Conservation (phyloP, 257 asterid genomes). For the Primulina eburnea region DNA sequence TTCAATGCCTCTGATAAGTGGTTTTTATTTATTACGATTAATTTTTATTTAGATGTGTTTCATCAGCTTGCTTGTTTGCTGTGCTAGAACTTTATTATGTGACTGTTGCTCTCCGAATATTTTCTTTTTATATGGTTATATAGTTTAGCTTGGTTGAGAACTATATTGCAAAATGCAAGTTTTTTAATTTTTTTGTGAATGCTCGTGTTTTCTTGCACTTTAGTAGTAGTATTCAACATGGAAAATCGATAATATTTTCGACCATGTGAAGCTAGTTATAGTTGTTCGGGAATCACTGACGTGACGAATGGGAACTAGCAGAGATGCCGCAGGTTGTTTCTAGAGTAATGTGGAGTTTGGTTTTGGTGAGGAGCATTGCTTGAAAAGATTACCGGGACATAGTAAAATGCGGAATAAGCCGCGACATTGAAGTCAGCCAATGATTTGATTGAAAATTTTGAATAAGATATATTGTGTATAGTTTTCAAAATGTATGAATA, state of each 20-base stretch:
- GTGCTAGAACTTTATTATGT: background rate
- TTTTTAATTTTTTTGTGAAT: no score
- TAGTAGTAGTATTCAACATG: background rate
- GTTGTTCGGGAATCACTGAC: background rate
- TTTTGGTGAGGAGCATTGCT: no score
- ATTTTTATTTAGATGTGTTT: background rate
- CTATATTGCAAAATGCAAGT: background rate
- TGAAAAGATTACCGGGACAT: no score
- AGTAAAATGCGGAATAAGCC: no score
- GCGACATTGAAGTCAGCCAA: no score
- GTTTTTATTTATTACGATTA: background rate
- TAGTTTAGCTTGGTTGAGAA: background rate
- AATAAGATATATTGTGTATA: no score
- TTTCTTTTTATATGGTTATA: no score
- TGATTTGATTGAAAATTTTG: no score
- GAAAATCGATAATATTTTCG: background rate
- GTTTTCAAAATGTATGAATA: no score
- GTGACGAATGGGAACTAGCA: no score
- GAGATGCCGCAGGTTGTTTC: no score
- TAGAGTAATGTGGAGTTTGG: no score
- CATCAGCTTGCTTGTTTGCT: background rate
- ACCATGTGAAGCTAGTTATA: background rate
- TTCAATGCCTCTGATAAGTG: slow-evolving; percentile 9
- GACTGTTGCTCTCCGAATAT: background rate
- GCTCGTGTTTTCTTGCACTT: background rate